Base-by-base conservation (phyloP, 257 asterid genomes). In the Nicotiana obtusifolia region DNA sequence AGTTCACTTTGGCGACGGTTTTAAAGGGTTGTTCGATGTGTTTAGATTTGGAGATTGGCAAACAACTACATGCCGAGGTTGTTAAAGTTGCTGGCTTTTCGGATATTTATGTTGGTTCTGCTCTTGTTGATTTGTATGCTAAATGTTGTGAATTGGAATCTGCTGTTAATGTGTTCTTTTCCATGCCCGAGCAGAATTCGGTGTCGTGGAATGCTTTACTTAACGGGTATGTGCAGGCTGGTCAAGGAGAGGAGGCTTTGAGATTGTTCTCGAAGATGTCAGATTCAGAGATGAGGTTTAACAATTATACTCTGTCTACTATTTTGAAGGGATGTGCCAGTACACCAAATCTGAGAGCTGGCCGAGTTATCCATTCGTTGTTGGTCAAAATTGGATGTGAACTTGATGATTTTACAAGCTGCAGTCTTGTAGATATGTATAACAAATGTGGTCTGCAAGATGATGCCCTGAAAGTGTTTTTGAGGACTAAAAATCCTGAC, bases 141-240 rank as follows among this genome's bases (percentile, higher is more conserved):
- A 91, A 94, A 85, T 88, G 92, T 71, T 93, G 91, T 49, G 90
- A 94, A 64, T 83, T 91, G 87, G 93, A 86, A 64, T 90, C 88
- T 62, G 97, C 97, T 4, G 87, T 84, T 49, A 85, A 83, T 33
- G 87, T 93, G 67, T 94, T 94, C 56, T 82, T 81, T 88, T 68
- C 80, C 84, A 89, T 94, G 91, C 96, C 98, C 3, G 88, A 88
- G 84, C 90, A 86, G 81, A 94, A 92, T 85, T 90, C 78, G 19
- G 97, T 93, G 17, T 87, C 92, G 28, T 94, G 98, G 97, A 93
- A 91, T 84, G 86, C 89, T 77, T 84, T 94, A 86, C 92, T 94
- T 78, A 93, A 91, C 82, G 98, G 97, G 76, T 90, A 92, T 92
- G 97, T 97, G 15, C 89, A 91, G 76, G 83, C 71, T 67, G 97